A percentile compares a stretch with the other conserved stretches of the same genome.
These are phyloP conservation scores for Ustilago sp. DNA, from an alignment of 1,284 basidiomycete genomes.

Conservation along the genomic window DNA sequence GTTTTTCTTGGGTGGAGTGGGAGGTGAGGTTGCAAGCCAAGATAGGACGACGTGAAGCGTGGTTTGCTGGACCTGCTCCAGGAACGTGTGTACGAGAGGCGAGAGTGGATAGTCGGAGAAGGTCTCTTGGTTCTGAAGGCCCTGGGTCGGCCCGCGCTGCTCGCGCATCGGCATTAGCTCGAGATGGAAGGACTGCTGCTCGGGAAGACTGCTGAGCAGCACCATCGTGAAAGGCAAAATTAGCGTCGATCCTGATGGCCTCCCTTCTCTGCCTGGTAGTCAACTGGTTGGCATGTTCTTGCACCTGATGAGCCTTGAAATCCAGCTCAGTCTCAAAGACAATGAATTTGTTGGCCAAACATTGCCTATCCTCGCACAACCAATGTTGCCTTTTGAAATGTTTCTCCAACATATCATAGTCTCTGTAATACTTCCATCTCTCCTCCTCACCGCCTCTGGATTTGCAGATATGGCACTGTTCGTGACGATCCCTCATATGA, in stretches of 20 bases:
- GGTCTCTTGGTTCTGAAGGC: slow-evolving; percentile 27
- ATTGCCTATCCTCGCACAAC: slow-evolving; percentile 80
- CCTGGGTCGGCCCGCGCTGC: not conserved
- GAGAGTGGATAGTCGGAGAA: slow-evolving; percentile 39
- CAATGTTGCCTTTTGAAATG: slow-evolving; percentile 75
- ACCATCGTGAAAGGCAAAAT: slow-evolving; percentile 80
- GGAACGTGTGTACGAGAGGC: slow-evolving; percentile 70
- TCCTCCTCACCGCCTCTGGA: slow-evolving; percentile 57
- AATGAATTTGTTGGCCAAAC: slow-evolving; percentile 89
- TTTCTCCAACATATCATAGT: slow-evolving; percentile 67
- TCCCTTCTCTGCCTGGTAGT: slow-evolving; percentile 81
- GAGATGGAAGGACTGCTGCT: not conserved
- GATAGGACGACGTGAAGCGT: slow-evolving; percentile 45
- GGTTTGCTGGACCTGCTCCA: slow-evolving; percentile 56
- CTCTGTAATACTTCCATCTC: slow-evolving; percentile 61
- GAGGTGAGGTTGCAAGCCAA: slow-evolving; percentile 51
- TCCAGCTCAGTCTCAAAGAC: slow-evolving; percentile 89
- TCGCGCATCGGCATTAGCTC: slow-evolving; percentile 7
- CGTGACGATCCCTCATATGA: slow-evolving; percentile 93
- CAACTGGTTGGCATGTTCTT: slow-evolving; percentile 85
- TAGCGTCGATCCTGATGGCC: slow-evolving; percentile 81
- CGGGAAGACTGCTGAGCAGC: slow-evolving; percentile 49
- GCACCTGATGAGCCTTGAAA: slow-evolving; percentile 90
- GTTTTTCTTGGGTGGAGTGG: slow-evolving; percentile 70
- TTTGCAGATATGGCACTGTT: slow-evolving; percentile 93